Base-by-base conservation (phyloP, 352 stramenopile genomes). In the Phytopythium mirpurense region DNA sequence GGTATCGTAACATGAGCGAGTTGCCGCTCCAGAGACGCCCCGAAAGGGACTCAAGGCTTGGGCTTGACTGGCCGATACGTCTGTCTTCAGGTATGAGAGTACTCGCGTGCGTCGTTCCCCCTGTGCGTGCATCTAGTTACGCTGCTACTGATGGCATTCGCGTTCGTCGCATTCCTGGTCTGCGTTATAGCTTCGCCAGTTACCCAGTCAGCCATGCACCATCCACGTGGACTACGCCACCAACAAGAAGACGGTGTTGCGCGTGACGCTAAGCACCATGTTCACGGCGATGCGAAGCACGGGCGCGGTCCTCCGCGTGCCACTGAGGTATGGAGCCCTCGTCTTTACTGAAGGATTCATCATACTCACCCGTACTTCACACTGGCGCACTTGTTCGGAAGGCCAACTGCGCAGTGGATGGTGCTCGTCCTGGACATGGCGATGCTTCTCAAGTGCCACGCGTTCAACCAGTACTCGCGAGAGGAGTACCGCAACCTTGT, bases 171-270 rank as follows among this genome's bases (percentile, higher is more conserved):
- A 32, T 32, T n/a, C n/a, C n/a, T n/a, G n/a, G n/a, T n/a, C 12
- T 31, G 15, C 21, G 41, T 16, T 35, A 2, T 29, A 82, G 72
- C 32, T 85, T 26, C 69, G 72, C 23, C 67, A 67, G 14, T 53
- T 83, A 8, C 55, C 59, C 40, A 65, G 72, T 12, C 50, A 72
- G 29, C 69, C 75, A 0, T 57, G 73, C 38, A 89, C 72, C 15
- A 70, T 93, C 29, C 80, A 93, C 55, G 59, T 93, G 29, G 83
- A 90, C 34, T 62, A 88, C 21, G 56, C 83, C 10, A 90, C 83
- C 24, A 63, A 47, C 47, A 91, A 90, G 59, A 90, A 90, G 53
- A 81, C 58, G 6, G 48, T 56, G 8, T 57, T 93, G 31, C 70
- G 83, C 5, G 79, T 90, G 54, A 88, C 78, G 8, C 46, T 93